phyloP scores from a whole-genome alignment of 768 basidiomycete genomes.

The Tricholoma hemisulphureum region DNA sequence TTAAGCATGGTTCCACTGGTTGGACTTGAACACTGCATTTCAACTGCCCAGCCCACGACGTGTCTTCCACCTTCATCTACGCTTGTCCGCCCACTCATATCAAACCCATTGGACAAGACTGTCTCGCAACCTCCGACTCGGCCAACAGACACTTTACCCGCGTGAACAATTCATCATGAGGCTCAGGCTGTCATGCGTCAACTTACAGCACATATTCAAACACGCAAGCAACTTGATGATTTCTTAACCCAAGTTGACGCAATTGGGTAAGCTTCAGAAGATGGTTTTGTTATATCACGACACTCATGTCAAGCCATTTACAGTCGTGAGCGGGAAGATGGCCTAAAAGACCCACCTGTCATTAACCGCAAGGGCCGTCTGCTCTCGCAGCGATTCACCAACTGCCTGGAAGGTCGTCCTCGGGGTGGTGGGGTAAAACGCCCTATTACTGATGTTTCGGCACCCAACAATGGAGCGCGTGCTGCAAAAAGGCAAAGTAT shows the following conservation, averaged over 20 bases:
- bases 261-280: not conserved
- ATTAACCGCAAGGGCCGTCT: constrained; percentile 19
- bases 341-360: constrained; percentile 14
- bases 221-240: not conserved
- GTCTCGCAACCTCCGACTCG: not conserved
- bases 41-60: not conserved
- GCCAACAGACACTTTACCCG: not conserved
- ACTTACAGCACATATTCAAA: not conserved
- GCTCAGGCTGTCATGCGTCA: not conserved
- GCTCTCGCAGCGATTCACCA: constrained; percentile 11
- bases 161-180: not conserved
- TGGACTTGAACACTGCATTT: not conserved
- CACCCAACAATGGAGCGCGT: not conserved
- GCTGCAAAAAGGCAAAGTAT: not conserved
- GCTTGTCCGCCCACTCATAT: not conserved
- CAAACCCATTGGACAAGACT: not conserved
- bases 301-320: not conserved
- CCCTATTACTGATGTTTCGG: too few species aligned
- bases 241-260: not conserved
- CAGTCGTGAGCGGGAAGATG: not conserved
- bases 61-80: not conserved
- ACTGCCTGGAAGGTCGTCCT: constrained; percentile 14
- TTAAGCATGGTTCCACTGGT: not conserved
- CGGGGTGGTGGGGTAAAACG: constrained; percentile 8
- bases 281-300: not conserved